Conservation (phyloP, 169 alveolate species). For the Eimeria maxima region DNA sequence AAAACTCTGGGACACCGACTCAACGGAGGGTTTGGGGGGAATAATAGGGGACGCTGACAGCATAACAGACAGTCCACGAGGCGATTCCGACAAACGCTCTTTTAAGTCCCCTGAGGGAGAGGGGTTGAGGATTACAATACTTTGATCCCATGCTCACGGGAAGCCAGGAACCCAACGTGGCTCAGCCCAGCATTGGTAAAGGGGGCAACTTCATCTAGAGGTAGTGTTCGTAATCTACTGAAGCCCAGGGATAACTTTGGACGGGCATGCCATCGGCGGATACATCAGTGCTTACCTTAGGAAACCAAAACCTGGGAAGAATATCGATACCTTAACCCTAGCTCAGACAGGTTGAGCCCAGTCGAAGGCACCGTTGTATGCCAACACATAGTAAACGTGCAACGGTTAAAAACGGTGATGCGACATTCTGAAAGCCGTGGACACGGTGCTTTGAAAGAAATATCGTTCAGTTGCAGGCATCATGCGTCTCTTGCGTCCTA, state of each 20-base stretch:
- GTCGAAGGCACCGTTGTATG: too few relatives aligned
- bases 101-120: slow-evolving; percentile 51
- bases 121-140: slow-evolving; percentile 45
- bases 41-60: background rate
- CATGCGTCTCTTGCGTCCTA: too few relatives aligned
- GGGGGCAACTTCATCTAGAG: background rate
- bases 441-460: too few relatives aligned
- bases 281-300: background rate
- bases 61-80: background rate
- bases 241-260: background rate
- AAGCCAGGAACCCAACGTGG: background rate
- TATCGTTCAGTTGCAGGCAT: too few relatives aligned
- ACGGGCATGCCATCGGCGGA: background rate
- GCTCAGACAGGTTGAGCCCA: background rate
- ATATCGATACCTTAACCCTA: background rate
- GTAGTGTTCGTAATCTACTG: background rate
- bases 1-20: slow-evolving; percentile 28
- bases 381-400: background rate
- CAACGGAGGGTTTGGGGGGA: background rate
- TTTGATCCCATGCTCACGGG: background rate
- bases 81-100: background rate
- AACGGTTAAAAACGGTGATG: background rate
- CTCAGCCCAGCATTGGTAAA: background rate
- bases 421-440: background rate
- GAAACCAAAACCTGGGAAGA: background rate